phyloP scores from a whole-genome alignment of 1,284 basidiomycete species.

The Ustilago tritici region DNA sequence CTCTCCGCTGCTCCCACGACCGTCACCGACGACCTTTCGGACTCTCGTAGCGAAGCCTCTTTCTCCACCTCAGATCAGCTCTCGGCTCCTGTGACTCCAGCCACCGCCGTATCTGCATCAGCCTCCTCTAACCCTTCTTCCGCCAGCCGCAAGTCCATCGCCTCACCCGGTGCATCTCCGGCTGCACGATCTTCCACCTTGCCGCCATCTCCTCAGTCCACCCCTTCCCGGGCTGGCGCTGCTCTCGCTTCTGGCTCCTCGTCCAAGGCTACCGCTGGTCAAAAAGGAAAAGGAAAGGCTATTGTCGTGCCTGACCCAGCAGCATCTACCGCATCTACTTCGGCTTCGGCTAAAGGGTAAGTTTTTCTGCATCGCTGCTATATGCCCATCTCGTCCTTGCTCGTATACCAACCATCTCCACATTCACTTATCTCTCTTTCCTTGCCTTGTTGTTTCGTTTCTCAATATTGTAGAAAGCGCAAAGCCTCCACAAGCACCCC shows the following conservation, averaged over 20 bases:
- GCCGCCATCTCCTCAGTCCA: conserved; percentile 29
- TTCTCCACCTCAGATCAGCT: conserved; percentile 23
- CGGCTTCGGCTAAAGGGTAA: conserved; percentile 33
- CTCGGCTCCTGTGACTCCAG: conserved; percentile 38
- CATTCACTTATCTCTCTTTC: background rate
- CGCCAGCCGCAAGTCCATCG: conserved; percentile 25
- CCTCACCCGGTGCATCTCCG: conserved; percentile 31
- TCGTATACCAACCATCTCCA: background rate
- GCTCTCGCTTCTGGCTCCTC: conserved; percentile 9
- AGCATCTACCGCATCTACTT: conserved; percentile 12
- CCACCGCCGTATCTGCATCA: conserved; percentile 27
- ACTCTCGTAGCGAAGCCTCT: conserved; percentile 31
- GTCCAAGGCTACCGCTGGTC: conserved; percentile 4
- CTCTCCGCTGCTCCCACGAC: conserved; percentile 24
- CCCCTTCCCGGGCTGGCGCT: conserved; percentile 40
- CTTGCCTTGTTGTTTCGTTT: background rate
- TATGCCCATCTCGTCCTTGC: background rate
- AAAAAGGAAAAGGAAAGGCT: conserved; percentile 28
- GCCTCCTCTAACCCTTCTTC: conserved; percentile 30
- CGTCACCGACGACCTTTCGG: conserved; percentile 32
- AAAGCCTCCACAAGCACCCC: conserved; percentile 22
- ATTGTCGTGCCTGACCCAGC: background rate
- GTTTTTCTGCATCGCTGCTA: background rate
- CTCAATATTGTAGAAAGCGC: conserved; percentile 20
- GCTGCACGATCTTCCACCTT: conserved; percentile 38